Evolutionary conservation across 225 moss, liverwort and hornwort species (phyloP), one percentile per base, ranked within the genome.

Genomic region (Sphagnum tenellum): DNA sequence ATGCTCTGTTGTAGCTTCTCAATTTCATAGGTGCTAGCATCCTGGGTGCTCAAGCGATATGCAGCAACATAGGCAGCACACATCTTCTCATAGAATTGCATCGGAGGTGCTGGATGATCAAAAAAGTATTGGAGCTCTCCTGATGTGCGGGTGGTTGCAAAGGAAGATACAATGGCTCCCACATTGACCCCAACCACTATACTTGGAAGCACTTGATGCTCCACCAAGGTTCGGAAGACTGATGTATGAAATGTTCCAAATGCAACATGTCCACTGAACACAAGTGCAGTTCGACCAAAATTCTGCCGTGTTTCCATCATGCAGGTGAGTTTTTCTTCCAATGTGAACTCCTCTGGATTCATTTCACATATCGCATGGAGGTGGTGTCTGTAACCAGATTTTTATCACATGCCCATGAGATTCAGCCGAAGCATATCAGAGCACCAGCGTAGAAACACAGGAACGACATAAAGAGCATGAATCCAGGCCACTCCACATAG

Each of bases 221-320:
- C 84, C 5, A 84, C 77, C 44, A 87, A 72, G 49, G 78, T 87
- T 55, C 84, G 80, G 65, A 87, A 75, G 10, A 87, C 87, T 9
- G 77, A 77, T 9, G 81, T 76, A 68, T 87, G 87, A 66, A 87
- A 87, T 8, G 84, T 76, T 54, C 84, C 87, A 8, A 84, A 78
- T 55, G 84, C 84, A 45, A 66, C 72, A 59, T 84, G 78, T 4
- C 87, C 84, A 61, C 74, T 75, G 9, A 87, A 84, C 11, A 84
- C 74, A 1, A 87, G 81, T 5, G 87, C 78, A 55, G 87, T 87
- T 46, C 87, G 75, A 8, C 87, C 87, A 56, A 78, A 77, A 48
- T 75, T 69, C 51, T 79, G 81, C 10, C 87, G 69, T 9, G 81
- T 87, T 72, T 87, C 81, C 4, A 68, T 75, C 60, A 81, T 70